A percentile compares a stretch with the other conserved stretches of the same genome.
phyloP scores from a whole-genome alignment of 352 stramenopile genomes.

The Phytophthora niederhauseri region DNA sequence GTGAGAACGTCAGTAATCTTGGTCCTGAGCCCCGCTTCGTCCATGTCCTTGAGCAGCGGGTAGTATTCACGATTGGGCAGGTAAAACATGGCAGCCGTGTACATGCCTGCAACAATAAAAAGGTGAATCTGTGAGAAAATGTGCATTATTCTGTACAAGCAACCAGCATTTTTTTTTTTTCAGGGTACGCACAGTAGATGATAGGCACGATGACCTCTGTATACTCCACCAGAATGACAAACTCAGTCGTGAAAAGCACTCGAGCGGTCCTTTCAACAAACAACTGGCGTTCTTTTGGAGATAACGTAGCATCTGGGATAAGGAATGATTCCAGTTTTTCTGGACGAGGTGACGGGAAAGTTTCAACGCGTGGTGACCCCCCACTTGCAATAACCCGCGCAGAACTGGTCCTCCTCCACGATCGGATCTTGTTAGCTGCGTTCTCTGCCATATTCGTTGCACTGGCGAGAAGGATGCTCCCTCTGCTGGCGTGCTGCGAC shows the following conservation, averaged over 20 bases:
- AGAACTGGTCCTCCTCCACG: neutral
- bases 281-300: neutral
- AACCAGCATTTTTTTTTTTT: neutral
- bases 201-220: neutral
- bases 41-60: neutral
- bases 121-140: too few species aligned
- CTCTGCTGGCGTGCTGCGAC: neutral
- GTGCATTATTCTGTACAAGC: neutral
- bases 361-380: neutral
- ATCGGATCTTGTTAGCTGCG: neutral
- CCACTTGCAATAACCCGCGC: neutral
- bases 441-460: neutral
- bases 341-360: neutral
- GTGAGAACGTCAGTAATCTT: neutral
- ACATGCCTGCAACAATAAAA: neutral
- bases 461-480: neutral
- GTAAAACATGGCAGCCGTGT: neutral
- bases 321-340: neutral
- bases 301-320: neutral
- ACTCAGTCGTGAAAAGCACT: slow-evolving; percentile 9
- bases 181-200: neutral
- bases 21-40: neutral
- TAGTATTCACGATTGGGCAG: neutral
- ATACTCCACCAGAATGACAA: slow-evolving; percentile 7
- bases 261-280: neutral